These are phyloP conservation scores for Aspergillus costaricaensis DNA, from an alignment of 2,329 filamentous ascomycete genomes.

Conservation along the genomic window DNA sequence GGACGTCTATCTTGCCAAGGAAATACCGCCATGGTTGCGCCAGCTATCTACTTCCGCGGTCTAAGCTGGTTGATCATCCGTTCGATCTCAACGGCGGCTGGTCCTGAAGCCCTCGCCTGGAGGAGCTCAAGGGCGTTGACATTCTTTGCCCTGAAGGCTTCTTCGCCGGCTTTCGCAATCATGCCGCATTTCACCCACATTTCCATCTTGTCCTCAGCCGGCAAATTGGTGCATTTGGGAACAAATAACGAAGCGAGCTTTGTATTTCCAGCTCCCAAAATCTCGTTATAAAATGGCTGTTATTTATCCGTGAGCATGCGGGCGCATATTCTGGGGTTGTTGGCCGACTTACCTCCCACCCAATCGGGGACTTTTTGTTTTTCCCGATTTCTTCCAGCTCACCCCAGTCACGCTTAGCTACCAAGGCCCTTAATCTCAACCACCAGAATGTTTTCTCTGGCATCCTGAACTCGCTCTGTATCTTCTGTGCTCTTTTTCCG, in stretches of 20 bases:
- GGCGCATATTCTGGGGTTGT: constrained; percentile 17
- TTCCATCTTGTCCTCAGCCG: constrained; percentile 69
- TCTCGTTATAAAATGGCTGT: constrained; percentile 88
- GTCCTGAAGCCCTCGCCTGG: constrained; percentile 70
- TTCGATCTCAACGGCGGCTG: constrained; percentile 77
- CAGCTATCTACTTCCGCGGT: constrained; percentile 43
- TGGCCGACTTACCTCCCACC: constrained; percentile 75
- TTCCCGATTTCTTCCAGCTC: constrained; percentile 83
- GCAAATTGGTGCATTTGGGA: constrained; percentile 76
- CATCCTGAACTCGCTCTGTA: constrained; percentile 90
- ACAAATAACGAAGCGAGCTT: constrained; percentile 82
- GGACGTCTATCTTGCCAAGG: constrained; percentile 8
- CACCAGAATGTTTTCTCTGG: constrained; percentile 89
- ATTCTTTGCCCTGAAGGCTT: constrained; percentile 82
- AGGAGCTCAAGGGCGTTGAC: constrained; percentile 72
- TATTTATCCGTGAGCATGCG: constrained; percentile 31
- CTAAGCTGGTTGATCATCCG: constrained; percentile 64
- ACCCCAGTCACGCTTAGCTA: constrained; percentile 86
- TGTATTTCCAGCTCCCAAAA: constrained; percentile 84
- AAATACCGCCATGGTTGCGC: constrained; percentile 17
- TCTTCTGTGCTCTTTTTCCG: constrained; percentile 79
- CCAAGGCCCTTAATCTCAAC: constrained; percentile 79
- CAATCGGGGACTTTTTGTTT: constrained; percentile 82
- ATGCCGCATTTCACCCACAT: constrained; percentile 98
- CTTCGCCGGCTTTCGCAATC: constrained; percentile 84